Base-by-base conservation (phyloP, 306 rosid species). In the Quercus engelmannii region DNA sequence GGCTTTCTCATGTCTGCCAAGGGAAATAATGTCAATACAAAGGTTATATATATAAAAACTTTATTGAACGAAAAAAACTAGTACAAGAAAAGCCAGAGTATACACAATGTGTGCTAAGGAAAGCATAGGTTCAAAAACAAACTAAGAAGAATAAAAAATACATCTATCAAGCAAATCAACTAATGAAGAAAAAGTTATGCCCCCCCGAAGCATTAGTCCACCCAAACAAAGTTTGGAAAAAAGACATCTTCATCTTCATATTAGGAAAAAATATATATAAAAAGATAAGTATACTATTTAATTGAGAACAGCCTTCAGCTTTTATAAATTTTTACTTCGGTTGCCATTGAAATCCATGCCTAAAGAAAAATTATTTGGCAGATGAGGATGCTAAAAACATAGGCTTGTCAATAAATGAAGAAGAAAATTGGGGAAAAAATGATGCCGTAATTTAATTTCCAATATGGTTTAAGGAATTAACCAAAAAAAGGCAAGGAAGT, bases 1-100 rank as follows among this genome's bases (percentile, higher is more conserved):
- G 96, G 93, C 49, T 81, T 85, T 74, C 90, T 92, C 94, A 95
- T 85, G 69, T 93, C 99, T 95, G 88, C 86, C 85, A 77, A 67
- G 41, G 74, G 41, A 75, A 56, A 33, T 71, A 33, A 67, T 76
- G 81, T 67, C 74, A 82, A 54, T 79, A 82, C 79, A 79, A 41
- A 69, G 73, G 78, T 69, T 68, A 4, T 8, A 1, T 1, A 4
- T 0, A 38, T 38, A 38, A 2, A 28, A 28, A 28, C 46, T 41
- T 41, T 41, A 41, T 41, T 8, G 46, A 41, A 41, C 1, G 0
- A 41, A 41, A 41, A 41, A 41, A 41, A 8, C 46, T 8, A 41
- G 11, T 8, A 8, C 46, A 41, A 41, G 46, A 41, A 41, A 41
- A 41, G 46, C 46, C 46, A 41, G 12, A 41, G 46, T 41, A 11